phyloP scores from a whole-genome alignment of 2,329 filamentous ascomycete genomes.

The Pyrenophora teres region DNA sequence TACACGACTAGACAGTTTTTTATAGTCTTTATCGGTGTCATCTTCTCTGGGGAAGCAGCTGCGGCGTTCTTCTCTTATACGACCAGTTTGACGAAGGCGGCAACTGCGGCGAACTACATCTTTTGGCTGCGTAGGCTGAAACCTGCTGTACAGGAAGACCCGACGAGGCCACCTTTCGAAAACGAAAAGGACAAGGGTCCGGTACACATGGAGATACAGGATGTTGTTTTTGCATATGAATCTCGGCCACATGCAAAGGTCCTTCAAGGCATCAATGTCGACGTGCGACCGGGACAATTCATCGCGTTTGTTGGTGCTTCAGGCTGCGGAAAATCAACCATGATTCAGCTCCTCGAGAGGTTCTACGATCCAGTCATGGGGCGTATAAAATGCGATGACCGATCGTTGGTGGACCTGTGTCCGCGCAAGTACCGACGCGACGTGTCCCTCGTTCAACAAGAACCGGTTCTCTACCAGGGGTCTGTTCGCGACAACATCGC shows the following conservation, averaged over 20 bases:
- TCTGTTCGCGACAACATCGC: constrained; percentile 90
- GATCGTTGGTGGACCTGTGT: constrained; percentile 74
- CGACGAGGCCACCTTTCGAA: constrained; percentile 38
- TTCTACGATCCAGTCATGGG: constrained; percentile 91
- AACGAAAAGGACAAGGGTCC: constrained; percentile 41
- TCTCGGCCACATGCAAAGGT: constrained; percentile 76
- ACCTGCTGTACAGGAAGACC: constrained; percentile 46
- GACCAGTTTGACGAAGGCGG: constrained; percentile 93
- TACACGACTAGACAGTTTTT: constrained; percentile 86
- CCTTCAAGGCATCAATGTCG: constrained; percentile 78
- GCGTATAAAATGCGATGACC: constrained; percentile 77
- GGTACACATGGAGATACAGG: constrained; percentile 50
- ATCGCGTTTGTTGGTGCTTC: constrained; percentile 88
- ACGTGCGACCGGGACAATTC: constrained; percentile 71
- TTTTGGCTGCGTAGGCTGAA: constrained; percentile 50
- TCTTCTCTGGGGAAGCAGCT: constrained; percentile 62
- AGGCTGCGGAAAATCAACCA: constrained; percentile 93
- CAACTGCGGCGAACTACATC: constrained; percentile 73
- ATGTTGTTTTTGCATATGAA: constrained; percentile 83
- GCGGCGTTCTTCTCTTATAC: constrained; percentile 92
- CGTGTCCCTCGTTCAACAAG: constrained; percentile 88
- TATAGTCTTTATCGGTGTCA: constrained; percentile 71
- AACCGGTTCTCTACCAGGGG: constrained; percentile 92
- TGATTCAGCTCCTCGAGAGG: constrained; percentile 85
- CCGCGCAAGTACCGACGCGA: constrained; percentile 82